Base-by-base conservation (phyloP, 2,329 filamentous ascomycete species). In the Nectriaceae sp. region DNA sequence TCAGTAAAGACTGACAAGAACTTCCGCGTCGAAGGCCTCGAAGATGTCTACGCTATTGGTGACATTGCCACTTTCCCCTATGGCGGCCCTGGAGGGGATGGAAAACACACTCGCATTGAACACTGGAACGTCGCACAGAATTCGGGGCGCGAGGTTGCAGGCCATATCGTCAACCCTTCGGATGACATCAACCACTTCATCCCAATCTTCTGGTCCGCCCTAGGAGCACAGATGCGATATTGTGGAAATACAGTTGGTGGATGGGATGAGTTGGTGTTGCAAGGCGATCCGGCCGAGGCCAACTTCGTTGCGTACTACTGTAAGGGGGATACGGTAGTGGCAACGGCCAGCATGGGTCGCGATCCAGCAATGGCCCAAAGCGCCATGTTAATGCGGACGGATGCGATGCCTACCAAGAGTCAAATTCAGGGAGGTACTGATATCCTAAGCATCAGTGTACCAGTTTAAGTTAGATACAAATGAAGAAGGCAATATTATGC, bases 101-200 rank as follows among this genome's bases (percentile, higher is more conserved):
- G 89, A 53, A 78, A 78, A 38, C 78, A 80, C 16, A 83, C 88
- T 1, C 87, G 94, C 54, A 97, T 97, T 65, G 94, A 99, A 76
- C 94, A 99, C 69, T 99, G 94, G 94, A 93, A 97, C 70, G 94
- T 99, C 3, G 94, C 94, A 4, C 94, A 97, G 65, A 97, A 97
- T 64, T 79, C 89, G 2, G 94, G 94, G 3, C 88, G 93, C 37
- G 79, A 81, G 20, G 93, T 88, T 1, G 94, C 91, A 2, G 77
- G 78, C 44, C 83, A 89, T 60, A 96, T 99, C 63, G 80, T 84
- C 57, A 77, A 87, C 61, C 80, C 87, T 0, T 70, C 78, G 6
- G 68, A 78, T 39, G 77, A 78, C 53, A 76, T 84, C 1, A 84
- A 88, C 60, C 76, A 82, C 3, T 97, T 96, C 70, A 93, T 94